Conservation (phyloP, 2,329 filamentous ascomycete species). For the Xylaria sp. region DNA sequence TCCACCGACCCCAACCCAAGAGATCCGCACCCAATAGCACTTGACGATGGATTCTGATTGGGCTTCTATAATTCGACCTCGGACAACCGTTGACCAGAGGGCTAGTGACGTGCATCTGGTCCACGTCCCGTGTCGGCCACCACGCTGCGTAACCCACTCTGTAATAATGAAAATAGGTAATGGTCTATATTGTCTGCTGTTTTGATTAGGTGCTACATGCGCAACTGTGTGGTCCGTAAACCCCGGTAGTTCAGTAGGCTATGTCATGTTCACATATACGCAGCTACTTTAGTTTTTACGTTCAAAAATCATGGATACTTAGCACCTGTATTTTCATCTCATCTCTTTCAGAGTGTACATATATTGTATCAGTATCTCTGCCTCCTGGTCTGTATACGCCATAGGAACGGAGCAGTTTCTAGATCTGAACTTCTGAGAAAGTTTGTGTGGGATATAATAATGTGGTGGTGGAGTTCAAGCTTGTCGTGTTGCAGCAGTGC, state of each 20-base stretch:
- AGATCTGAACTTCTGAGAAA: background rate
- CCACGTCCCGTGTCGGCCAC: constrained; percentile 30
- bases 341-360: background rate
- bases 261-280: constrained; percentile 1
- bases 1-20: background rate
- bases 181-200: background rate
- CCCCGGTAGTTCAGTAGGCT: background rate
- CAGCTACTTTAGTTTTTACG: background rate
- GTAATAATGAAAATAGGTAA: constrained; percentile 24
- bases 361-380: too few species aligned
- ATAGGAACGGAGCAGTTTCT: background rate
- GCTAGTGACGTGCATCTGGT: constrained; percentile 34
- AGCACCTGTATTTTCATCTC: background rate
- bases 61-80: constrained; percentile 14
- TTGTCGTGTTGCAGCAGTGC: background rate
- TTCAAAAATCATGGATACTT: background rate
- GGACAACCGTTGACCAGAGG: constrained; percentile 12
- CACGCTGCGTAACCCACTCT: background rate
- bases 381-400: too few species aligned
- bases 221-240: constrained; percentile 6
- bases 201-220: background rate
- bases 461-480: background rate
- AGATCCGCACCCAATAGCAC: constrained; percentile 6
- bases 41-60: constrained; percentile 23
- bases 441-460: constrained; percentile 4